Evolutionary conservation across 306 rosid species (phyloP).

Genomic region (Morella rubra): DNA sequence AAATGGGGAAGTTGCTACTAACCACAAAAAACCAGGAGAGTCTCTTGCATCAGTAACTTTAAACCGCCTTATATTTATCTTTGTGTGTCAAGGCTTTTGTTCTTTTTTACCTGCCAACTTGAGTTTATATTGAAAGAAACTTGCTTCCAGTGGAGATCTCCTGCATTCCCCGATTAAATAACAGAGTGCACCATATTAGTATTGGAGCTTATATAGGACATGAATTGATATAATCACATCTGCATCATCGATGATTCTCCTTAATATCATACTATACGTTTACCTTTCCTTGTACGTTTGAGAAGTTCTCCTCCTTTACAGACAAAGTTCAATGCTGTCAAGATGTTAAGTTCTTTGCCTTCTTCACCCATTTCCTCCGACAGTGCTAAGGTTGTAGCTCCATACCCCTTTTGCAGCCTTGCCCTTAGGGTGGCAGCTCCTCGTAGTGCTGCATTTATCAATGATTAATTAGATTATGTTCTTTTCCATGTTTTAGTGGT

Average conservation of each 20-base stretch:
- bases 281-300: constrained; percentile 97
- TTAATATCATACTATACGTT: constrained; percentile 4
- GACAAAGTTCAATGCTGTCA: constrained; percentile 60
- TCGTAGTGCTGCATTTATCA: constrained; percentile 57
- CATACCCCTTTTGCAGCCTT: constrained; percentile 67
- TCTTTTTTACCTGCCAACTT: constrained; percentile 70
- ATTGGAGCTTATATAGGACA: constrained; percentile 3
- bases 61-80: not conserved
- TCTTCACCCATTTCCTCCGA: constrained; percentile 62
- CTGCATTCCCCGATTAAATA: constrained; percentile 48
- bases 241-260: constrained; percentile 4
- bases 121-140: constrained; percentile 81
- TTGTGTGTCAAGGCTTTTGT: constrained; percentile 16
- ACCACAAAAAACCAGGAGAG: not conserved
- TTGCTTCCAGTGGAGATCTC: constrained; percentile 94
- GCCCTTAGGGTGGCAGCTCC: constrained; percentile 79
- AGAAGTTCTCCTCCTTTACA: constrained; percentile 84
- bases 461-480: constrained; percentile 11
- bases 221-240: not conserved
- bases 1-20: too few relatives aligned
- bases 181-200: constrained; percentile 13
- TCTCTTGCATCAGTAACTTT: constrained; percentile 20
- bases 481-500: constrained; percentile 13
- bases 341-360: constrained; percentile 53
- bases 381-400: constrained; percentile 52